Evolutionary conservation across 164 flowering plant genomes (phyloP), one percentile per base, ranked within the genome.

Genomic region (Stephania cephalantha): DNA sequence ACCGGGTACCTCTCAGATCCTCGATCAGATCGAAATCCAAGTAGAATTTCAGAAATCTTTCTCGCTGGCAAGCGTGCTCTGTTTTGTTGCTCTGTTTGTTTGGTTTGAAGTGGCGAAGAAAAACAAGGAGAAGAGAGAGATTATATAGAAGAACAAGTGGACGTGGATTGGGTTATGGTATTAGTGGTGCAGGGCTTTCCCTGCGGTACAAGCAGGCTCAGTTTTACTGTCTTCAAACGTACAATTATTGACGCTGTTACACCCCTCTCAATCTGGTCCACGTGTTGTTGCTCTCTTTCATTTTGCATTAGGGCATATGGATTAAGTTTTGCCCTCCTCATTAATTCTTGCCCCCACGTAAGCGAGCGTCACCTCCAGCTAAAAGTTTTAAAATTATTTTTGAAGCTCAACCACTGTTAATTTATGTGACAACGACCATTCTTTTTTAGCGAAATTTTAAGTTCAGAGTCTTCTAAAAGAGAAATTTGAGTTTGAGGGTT

Each of bases 81-180:
- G 65, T 61, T n/a, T 61, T 4, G 17, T 15, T 17, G 6, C 1
- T 61, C n/a, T 17, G n/a, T 25, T 61, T 61, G 66, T 61, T 35
- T 35, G 66, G 2, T 50, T 50, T 1, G 0, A 61, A n/a, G 50
- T 69, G 7, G 48, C 1, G 71, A 42, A 15, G 10, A 69, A 22
- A 30, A 35, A 31, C 11, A 7, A 25, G 0, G 25, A 44, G 22
- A 69, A 10, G 20, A 69, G 50, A 31, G 50, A 44, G 71, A 13
- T 69, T 69, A 71, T 44, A 71, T 46, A 71, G 58, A 48, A 46
- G 58, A 71, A 71, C 58, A 71, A 71, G 53, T 46, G 73, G 73
- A 11, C 22, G 13, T 69, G 13, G 25, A 3, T 44, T 12, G 48
- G 44, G 50, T 7, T 5, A 67, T 11, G 46, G 70, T 2, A 44